A percentile compares a stretch with the other conserved stretches of the same genome.
These are phyloP conservation scores for Mycogone perniciosa DNA, from an alignment of 2,329 filamentous ascomycete species.

Conservation along the genomic window DNA sequence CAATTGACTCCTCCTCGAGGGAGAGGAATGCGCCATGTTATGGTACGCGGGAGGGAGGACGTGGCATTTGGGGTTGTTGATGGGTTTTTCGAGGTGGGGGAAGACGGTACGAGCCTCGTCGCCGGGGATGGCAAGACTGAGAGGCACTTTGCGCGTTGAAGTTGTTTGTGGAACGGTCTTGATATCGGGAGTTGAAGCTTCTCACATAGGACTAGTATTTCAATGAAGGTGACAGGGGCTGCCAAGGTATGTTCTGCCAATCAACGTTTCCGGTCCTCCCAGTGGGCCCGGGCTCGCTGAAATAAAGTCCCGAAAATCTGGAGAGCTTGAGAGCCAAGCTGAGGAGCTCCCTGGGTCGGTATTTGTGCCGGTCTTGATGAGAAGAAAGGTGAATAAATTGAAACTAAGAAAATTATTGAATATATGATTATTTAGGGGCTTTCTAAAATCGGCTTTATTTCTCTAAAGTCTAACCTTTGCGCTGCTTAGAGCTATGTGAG, in stretches of 20 bases:
- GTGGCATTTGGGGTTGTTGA: constrained; percentile 6
- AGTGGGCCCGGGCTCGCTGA: constrained; percentile 15
- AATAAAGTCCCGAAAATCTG: constrained; percentile 16
- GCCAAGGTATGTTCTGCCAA: constrained; percentile 3
- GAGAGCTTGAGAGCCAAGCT: not conserved
- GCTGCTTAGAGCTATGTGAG: too few species aligned
- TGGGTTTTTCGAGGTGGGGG: not conserved
- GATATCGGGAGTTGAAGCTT: too few species aligned
- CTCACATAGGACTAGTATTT: not conserved
- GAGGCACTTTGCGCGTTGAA: too few species aligned
- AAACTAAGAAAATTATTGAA: too few species aligned
- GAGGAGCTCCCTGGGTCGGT: not conserved
- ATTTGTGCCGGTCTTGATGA: not conserved
- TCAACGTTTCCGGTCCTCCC: not conserved
- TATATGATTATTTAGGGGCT: too few species aligned
- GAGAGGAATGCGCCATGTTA: constrained; percentile 40
- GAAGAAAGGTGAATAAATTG: too few species aligned
- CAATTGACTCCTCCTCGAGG: constrained; percentile 32
- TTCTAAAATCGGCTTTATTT: too few species aligned
- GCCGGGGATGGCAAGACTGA: not conserved
- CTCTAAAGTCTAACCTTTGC: too few species aligned
- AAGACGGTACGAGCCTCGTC: not conserved
- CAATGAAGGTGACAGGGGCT: not conserved
- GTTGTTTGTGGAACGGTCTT: too few species aligned
- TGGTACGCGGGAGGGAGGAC: not conserved